Conservation (phyloP, 768 basidiomycete genomes). For the Collybiopsis luxurians region DNA sequence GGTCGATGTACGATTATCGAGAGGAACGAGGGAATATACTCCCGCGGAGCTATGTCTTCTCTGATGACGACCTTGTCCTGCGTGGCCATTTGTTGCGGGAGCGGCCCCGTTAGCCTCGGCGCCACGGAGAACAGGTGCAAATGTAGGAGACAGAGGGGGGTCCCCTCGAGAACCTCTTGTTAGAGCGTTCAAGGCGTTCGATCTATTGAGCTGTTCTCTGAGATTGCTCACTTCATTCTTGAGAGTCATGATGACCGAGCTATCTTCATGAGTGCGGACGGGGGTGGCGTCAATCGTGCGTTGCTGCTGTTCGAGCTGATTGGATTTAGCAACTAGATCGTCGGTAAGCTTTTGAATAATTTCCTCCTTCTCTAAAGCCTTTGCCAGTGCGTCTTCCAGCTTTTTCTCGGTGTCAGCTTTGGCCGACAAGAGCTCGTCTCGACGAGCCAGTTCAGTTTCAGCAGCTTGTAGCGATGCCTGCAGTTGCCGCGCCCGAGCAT, state of each 20-base stretch:
- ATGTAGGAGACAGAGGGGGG: constrained; percentile 80
- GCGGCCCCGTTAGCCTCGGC: constrained; percentile 43
- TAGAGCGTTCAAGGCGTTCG: constrained; percentile 88
- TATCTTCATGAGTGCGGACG: constrained; percentile 74
- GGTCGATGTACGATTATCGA: constrained; percentile 68
- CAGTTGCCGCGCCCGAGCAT: constrained; percentile 68
- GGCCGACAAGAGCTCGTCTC: constrained; percentile 68
- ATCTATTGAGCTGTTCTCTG: constrained; percentile 92
- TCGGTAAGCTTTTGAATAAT: constrained; percentile 78
- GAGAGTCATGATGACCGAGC: constrained; percentile 80
- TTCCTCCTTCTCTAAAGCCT: constrained; percentile 80
- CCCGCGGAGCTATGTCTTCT: constrained; percentile 87
- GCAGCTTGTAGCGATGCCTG: constrained; percentile 66
- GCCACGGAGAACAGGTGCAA: constrained; percentile 72
- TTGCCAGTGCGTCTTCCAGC: constrained; percentile 73
- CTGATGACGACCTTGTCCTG: constrained; percentile 57
- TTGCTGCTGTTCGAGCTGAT: constrained; percentile 75
- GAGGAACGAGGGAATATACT: constrained; percentile 56
- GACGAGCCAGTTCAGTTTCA: constrained; percentile 67
- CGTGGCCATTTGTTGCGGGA: constrained; percentile 29
- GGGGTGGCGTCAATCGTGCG: constrained; percentile 65
- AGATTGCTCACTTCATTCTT: constrained; percentile 91
- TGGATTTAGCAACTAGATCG: constrained; percentile 70
- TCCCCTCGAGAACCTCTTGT: constrained; percentile 72
- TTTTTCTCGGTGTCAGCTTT: constrained; percentile 81